Evolutionary conservation across 306 rosid genomes (phyloP).

Genomic region (Cyclanthera cordifolia): DNA sequence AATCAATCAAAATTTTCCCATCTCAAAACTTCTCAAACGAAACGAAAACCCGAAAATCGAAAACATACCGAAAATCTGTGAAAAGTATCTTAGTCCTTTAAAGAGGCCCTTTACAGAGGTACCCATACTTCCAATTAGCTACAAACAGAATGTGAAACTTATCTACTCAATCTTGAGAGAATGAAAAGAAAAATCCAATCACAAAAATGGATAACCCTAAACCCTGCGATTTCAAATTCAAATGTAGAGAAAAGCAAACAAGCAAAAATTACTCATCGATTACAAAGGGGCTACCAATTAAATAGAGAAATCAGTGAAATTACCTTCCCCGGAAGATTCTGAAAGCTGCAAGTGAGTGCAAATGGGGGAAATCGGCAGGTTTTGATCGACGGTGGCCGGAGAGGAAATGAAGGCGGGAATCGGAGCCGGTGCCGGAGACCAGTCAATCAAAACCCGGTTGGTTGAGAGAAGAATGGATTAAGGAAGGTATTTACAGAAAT

Average conservation of each 20-base stretch:
- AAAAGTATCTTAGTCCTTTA: conserved; percentile 67
- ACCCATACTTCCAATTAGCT: conserved; percentile 21
- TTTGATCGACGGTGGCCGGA: conserved; percentile 24
- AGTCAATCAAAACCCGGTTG: conserved; percentile 37
- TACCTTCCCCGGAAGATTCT: background rate
- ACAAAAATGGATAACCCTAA: background rate
- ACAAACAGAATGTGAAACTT: background rate
- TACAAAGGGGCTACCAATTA: background rate
- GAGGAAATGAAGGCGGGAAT: conserved; percentile 10
- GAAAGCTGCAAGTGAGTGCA: background rate
- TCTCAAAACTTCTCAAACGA: background rate
- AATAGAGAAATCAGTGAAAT: background rate
- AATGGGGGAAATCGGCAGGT: conserved; percentile 8
- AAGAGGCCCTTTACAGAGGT: conserved; percentile 64
- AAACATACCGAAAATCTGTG: conserved; percentile 73
- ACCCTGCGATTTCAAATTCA: background rate
- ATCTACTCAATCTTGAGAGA: background rate
- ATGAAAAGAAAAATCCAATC: background rate
- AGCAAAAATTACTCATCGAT: background rate
- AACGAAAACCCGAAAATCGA: background rate
- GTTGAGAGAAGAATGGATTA: conserved; percentile 12
- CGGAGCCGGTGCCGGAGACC: conserved; percentile 32
- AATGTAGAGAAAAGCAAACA: too few species aligned
- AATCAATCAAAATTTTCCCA: background rate
- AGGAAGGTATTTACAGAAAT: conserved; percentile 19